Base-by-base conservation (phyloP, 2,329 filamentous ascomycete species). In the Pezizomycotina sp. region DNA sequence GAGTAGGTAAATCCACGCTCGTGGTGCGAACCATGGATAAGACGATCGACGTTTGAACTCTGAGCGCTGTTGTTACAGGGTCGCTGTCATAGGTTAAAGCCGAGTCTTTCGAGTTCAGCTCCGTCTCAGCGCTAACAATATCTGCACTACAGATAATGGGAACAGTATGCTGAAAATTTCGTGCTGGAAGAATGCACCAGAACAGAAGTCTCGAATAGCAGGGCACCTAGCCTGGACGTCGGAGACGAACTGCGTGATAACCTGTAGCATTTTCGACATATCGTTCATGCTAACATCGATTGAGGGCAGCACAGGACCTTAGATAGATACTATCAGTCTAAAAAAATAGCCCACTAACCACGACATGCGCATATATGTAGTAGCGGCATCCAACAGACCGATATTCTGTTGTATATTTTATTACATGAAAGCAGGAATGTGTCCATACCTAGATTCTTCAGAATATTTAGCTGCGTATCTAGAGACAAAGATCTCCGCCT, bases 131-230 rank as follows among this genome's bases (percentile, higher is more conserved):
- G 36, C 71, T 77, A 24, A 93, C 75, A 14, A 74, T 68, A 56
- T 93, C 82, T 8, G 80, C 75, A 48, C 81, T 86, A 16, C 92
- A 83, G 31, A 93, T 69, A 12, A 89, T 71, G 2, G 89, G 84
- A 89, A 98, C 2, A 95, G 62, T 8, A 82, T 75, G 22, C 72
- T 70, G 1, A 93, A 64, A 3, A 98, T 61, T 29, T 82, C 65
- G 43, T 86, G 74, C 1, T 86, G 62, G 56, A 92, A 95, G 27
- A 79, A 77, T 0, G 84, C 91, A 1, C 67, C 68, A 7, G 77
- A 59, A 0, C 81, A 71, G 55, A 91, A 93, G 27, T 93, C 83
- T 38, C 78, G 69, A 55, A 95, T 95, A 16, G 69, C 68, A 2
- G 64, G 56, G 3, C 81, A 93, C 24, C 74, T 72, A n/a, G 64